Evolutionary conservation across 306 rosid genomes (phyloP).

Genomic region (Trichosanthes cucumerina): DNA sequence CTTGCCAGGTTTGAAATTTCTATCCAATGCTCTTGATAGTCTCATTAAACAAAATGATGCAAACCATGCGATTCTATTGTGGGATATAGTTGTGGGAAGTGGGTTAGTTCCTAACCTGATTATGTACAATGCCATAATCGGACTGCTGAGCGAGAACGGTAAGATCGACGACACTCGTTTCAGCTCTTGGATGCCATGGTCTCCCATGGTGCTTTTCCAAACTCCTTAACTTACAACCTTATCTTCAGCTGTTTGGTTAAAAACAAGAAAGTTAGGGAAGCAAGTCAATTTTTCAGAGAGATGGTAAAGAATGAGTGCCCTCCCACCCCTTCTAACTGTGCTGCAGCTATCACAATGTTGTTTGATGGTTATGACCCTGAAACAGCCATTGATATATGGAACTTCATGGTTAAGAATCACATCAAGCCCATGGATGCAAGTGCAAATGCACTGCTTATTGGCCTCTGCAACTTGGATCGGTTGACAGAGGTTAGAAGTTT

Average conservation of each 20-base stretch:
- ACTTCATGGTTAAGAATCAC: constrained; percentile 36
- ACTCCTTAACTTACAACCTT: constrained; percentile 51
- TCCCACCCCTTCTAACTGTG: constrained; percentile 35
- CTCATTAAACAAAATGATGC: constrained; percentile 33
- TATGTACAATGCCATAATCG: constrained; percentile 62
- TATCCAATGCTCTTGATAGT: constrained; percentile 41
- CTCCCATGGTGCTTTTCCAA: constrained; percentile 49
- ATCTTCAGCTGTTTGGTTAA: constrained; percentile 57
- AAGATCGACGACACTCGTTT: constrained; percentile 31
- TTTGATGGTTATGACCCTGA: constrained; percentile 60
- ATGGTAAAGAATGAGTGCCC: constrained; percentile 63
- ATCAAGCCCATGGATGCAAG: constrained; percentile 40
- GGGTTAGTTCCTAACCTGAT: constrained; percentile 37
- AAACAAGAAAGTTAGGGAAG: constrained; percentile 32
- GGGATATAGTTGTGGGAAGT: constrained; percentile 46
- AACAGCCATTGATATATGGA: constrained; percentile 52
- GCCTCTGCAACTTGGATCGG: constrained; percentile 41
- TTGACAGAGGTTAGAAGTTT: constrained; percentile 41
- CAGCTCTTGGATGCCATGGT: constrained; percentile 52
- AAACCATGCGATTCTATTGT: constrained; percentile 31
- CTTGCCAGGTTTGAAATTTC: constrained; percentile 57
- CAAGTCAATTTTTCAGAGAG: constrained; percentile 41
- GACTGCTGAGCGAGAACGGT: constrained; percentile 35
- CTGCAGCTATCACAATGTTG: constrained; percentile 46
- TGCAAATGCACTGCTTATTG: constrained; percentile 56